These are phyloP conservation scores for Adiantum capillusveneris DNA, from an alignment of 75 land plant genomes.

Conservation along the genomic window DNA sequence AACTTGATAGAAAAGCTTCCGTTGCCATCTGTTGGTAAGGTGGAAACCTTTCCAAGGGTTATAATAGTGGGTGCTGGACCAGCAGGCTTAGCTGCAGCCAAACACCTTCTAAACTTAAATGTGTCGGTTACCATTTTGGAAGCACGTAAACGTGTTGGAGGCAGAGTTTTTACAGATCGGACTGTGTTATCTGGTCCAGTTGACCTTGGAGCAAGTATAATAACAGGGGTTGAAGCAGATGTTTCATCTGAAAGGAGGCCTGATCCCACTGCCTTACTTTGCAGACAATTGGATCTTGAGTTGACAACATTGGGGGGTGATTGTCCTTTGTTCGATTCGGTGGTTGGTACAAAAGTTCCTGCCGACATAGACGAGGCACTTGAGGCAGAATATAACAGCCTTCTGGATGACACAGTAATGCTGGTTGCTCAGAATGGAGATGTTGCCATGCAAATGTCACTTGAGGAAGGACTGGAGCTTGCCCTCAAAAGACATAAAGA, in stretches of 20 bases:
- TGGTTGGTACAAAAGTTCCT: constrained; percentile 78
- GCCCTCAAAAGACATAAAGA: constrained; percentile 53
- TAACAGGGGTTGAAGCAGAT: constrained; percentile 96
- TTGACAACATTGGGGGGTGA: constrained; percentile 85
- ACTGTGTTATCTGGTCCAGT: constrained; percentile 88
- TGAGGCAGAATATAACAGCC: constrained; percentile 83
- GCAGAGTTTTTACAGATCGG: constrained; percentile 86
- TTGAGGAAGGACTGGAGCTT: constrained; percentile 92
- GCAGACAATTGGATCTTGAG: constrained; percentile 85
- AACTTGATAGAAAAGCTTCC: no score
- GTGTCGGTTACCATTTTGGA: constrained; percentile 72
- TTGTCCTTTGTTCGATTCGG: constrained; percentile 90
- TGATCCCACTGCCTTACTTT: constrained; percentile 86
- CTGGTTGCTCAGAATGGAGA: constrained; percentile 88
- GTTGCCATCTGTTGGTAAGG: no score
- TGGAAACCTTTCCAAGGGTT: constrained; percentile 20
- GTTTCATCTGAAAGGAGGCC: constrained; percentile 85
- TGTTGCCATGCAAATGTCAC: constrained; percentile 73
- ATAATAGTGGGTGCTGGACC: constrained; percentile 93
- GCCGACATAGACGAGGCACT: constrained; percentile 79
- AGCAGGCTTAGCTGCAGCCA: constrained; percentile 87
- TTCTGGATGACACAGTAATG: constrained; percentile 81
- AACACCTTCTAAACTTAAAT: constrained; percentile 79
- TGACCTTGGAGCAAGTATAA: constrained; percentile 98
- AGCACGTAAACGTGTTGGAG: constrained; percentile 85